Conservation (phyloP, 306 rosid genomes). For the Lupinus albus region DNA sequence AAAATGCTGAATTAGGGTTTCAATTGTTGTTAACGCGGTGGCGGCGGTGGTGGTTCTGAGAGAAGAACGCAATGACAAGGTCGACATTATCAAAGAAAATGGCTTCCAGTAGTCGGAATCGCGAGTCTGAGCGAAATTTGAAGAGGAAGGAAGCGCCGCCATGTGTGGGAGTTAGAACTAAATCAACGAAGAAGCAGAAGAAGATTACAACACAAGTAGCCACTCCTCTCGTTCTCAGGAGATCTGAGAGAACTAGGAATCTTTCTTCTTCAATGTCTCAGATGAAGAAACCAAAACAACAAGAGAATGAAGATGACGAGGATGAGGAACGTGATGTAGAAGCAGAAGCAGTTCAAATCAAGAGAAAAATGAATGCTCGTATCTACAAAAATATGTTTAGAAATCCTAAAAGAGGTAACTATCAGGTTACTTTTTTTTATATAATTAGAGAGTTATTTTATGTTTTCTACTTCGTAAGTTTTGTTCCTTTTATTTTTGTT, state of each 20-base stretch:
- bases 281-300: slow-evolving; percentile 45
- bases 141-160: slow-evolving; percentile 36
- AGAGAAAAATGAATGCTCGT: slow-evolving; percentile 46
- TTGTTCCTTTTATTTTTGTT: too few species aligned
- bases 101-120: neutral
- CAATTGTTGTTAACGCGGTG: too few species aligned
- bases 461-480: too few species aligned
- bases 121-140: slow-evolving; percentile 34
- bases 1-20: too few species aligned
- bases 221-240: slow-evolving; percentile 39
- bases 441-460: too few species aligned
- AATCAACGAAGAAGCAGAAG: slow-evolving; percentile 38
- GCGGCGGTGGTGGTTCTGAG: too few species aligned
- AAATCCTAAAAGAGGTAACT: slow-evolving; percentile 26
- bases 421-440: too few species aligned
- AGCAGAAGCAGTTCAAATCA: slow-evolving; percentile 28
- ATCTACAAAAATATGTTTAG: slow-evolving; percentile 41
- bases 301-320: too few species aligned
- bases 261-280: slow-evolving; percentile 37
- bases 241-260: slow-evolving; percentile 59
- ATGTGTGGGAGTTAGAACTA: slow-evolving; percentile 32
- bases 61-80: slow-evolving; percentile 20
- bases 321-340: neutral
- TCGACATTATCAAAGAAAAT: slow-evolving; percentile 43
- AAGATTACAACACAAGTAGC: neutral